Evolutionary conservation across 2,329 filamentous ascomycete genomes (phyloP), one percentile per base, ranked within the genome.

Genomic region (Mycogone perniciosa): DNA sequence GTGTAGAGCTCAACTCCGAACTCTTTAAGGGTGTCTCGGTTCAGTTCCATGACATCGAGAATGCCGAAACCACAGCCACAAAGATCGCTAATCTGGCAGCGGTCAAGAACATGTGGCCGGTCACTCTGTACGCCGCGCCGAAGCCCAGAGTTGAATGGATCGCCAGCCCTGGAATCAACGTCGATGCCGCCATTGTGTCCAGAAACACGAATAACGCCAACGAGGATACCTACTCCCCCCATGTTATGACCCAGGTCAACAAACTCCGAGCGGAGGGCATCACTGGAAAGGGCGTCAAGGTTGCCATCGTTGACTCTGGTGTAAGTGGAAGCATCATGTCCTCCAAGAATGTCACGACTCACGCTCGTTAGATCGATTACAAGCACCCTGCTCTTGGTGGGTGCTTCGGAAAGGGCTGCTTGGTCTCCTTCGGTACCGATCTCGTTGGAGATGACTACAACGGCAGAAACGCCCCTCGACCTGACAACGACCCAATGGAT

Each of bases 231-330:
- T 50, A 50, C 5, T 45, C 51, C 26, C 70, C 76, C 1, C 78
- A 81, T 46, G 57, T 76, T 51, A 79, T 79, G 76, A 79, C 76
- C 2, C 77, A 80, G 62, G 72, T 81, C 20, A 73, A 79, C 60
- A 74, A 75, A 68, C 64, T 81, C 31, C 70, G 68, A 29, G 72
- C 71, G n/a, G 64, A 74, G 51, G 76, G 76, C 0, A 55, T 73
- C 50, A 74, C 69, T 0, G 78, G 78, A 37, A 71, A 72, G 56
- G 78, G 76, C 27, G 66, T 81, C 63, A 77, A 75, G 54, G 64
- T 81, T 60, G 78, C 67, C 35, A 64, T 81, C 7, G 68, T 81
- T 26, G 78, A 81, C 58, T 76, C 71, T 26, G 77, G 78, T 58
- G 74, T 76, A 69, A 64, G 74, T 48, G 10, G 20, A 27, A 33